phyloP scores from a whole-genome alignment of 2,329 filamentous ascomycete species.

The Ophiostoma fasciatum region DNA sequence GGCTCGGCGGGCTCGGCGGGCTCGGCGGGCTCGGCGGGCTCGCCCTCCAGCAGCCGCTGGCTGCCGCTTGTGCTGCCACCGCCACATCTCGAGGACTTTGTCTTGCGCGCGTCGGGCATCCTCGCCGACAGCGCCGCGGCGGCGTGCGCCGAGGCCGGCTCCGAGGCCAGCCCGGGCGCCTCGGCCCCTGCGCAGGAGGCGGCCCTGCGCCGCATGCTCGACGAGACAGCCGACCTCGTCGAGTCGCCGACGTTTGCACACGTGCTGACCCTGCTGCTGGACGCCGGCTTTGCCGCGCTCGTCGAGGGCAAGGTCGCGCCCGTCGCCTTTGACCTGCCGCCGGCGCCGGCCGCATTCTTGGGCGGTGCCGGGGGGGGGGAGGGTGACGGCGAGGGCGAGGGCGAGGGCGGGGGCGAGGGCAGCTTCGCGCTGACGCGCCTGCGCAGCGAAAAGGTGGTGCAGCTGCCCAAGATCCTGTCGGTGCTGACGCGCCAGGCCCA shows the following conservation, averaged over 20 bases:
- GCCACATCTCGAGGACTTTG: conserved; percentile 60
- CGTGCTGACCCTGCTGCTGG: conserved; percentile 73
- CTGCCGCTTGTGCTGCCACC: conserved; percentile 72
- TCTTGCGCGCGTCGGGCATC: conserved; percentile 77
- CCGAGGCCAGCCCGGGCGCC: conserved; percentile 15
- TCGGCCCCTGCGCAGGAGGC: conserved; percentile 24
- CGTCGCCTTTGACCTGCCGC: conserved; percentile 57
- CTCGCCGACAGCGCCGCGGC: conserved; percentile 34
- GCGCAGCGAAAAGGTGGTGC: conserved; percentile 44
- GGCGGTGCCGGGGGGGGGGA: conserved; percentile 8
- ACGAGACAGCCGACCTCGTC: conserved; percentile 90
- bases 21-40: neutral
- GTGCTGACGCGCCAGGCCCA: conserved; percentile 86
- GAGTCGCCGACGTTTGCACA: conserved; percentile 85
- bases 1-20: no score
- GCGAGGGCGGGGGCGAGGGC: conserved; percentile 11
- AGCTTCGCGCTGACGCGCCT: conserved; percentile 35
- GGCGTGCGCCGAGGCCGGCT: conserved; percentile 18
- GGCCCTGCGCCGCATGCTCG: conserved; percentile 67
- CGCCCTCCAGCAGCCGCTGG: conserved; percentile 38
- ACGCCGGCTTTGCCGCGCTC: conserved; percentile 72
- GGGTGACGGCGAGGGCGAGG: neutral
- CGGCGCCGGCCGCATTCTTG: conserved; percentile 5
- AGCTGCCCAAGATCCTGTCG: conserved; percentile 75
- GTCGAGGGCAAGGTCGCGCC: conserved; percentile 68